Evolutionary conservation across 306 rosid species (phyloP), one percentile per base, ranked within the genome.

Genomic region (Cucurbita argyrosperma): DNA sequence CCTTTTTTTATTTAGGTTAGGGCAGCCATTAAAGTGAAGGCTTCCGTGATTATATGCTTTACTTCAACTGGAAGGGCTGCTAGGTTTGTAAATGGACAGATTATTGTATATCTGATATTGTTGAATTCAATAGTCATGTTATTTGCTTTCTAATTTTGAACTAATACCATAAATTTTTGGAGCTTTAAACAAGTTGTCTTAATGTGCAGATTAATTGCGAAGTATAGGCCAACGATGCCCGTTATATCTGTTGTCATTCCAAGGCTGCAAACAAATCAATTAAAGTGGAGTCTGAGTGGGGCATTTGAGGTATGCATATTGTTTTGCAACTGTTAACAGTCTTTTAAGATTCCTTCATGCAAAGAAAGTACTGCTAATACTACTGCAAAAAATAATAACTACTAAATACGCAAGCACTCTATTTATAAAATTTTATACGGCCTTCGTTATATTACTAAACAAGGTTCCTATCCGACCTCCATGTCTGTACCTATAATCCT

Each of bases 31-130:
- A 95, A 95, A 88, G 99, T 95, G 90, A 95, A 88, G 85, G 99
- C 99, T 51, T 91, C 97, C 21, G 83, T 84, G 63, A 89, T 95
- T 47, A 95, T 95, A 79, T 95, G 99, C 83, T 91, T 95, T 77
- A 95, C 99, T 80, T 89, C 99, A 76, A 87, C 99, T 42, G 99
- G 99, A 87, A 87, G 96, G 79, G 99, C 99, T 77, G 97, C 99
- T 23, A 90, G 98, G 97, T 93, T 21, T 69, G 69, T 51, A 46
- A 18, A 11, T 15, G 39, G 57, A 58, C 11, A 6, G 42, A 4
- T 64, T 56, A 39, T 12, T 57, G 71, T 43, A 35, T 54, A 65
- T 66, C 39, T 37, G 47, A 30, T 18, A 50, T 51, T 72, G 43
- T 38, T 66, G 63, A 75, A 35, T 67, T 50, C 40, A 67, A 12